Percentiles rank a stretch among this genome's conserved stretches.
Conservation (phyloP, 225 moss, liverwort and hornwort genomes). For the Physcomitrium patens region DNA sequence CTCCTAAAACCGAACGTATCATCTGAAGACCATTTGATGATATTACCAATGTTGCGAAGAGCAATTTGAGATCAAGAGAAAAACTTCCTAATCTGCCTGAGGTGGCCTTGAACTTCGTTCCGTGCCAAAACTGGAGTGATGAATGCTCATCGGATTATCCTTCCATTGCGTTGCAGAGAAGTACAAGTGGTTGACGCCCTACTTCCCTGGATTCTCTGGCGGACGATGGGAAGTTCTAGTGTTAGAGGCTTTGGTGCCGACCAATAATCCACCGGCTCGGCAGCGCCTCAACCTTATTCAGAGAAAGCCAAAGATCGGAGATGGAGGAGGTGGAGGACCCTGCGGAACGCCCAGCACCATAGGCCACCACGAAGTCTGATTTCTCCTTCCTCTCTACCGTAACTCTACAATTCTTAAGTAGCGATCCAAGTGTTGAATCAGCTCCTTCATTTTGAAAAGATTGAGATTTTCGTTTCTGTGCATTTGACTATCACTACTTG, state of each 20-base stretch:
- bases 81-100: too few species aligned
- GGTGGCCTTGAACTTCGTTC: background rate
- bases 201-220: slow-evolving; percentile 63
- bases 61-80: too few species aligned
- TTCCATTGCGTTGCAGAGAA: slow-evolving; percentile 50
- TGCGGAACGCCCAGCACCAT: slow-evolving; percentile 34
- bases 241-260: slow-evolving; percentile 76
- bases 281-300: slow-evolving; percentile 69
- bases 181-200: slow-evolving; percentile 61
- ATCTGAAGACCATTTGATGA: too few species aligned
- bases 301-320: slow-evolving; percentile 64
- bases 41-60: too few species aligned
- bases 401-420: too few species aligned
- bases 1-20: background rate
- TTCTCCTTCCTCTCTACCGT: background rate
- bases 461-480: too few species aligned
- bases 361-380: slow-evolving; percentile 61
- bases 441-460: too few species aligned
- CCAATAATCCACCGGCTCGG: slow-evolving; percentile 41
- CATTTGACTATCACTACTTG: too few species aligned
- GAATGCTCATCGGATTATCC: too few species aligned
- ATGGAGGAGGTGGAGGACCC: slow-evolving; percentile 55
- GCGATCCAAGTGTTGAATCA: too few species aligned
- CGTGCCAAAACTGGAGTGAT: too few species aligned
- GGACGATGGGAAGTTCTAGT: slow-evolving; percentile 86